These are phyloP conservation scores for Dispira parvispora DNA, from an alignment of 192 early-diverging fungal genomes.

Conservation along the genomic window DNA sequence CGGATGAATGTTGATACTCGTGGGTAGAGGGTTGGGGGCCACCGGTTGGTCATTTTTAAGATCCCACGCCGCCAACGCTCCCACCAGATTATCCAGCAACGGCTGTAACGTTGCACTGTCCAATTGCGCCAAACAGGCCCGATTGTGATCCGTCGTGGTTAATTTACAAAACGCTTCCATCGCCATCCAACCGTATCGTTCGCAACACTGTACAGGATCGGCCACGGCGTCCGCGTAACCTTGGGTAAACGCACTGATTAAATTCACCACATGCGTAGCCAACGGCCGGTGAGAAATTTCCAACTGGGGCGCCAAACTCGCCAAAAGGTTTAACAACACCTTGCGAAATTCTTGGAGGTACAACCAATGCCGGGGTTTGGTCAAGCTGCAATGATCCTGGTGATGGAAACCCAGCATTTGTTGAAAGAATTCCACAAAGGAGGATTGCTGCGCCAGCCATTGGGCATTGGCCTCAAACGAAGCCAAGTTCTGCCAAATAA, in stretches of 20 bases:
- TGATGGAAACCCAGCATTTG: constrained; percentile 2
- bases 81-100: background rate
- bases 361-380: background rate
- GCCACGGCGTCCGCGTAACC: background rate
- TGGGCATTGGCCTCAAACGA: background rate
- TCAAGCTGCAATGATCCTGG: background rate
- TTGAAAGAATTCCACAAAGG: background rate
- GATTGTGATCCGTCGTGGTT: constrained; percentile 1
- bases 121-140: constrained; percentile 7
- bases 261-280: background rate
- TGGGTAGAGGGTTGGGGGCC: background rate
- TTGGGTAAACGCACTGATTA: background rate
- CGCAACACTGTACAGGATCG: background rate
- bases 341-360: constrained; percentile 5
- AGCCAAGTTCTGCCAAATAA: constrained; percentile 4
- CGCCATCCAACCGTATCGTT: constrained; percentile 1
- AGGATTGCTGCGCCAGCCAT: background rate
- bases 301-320: background rate
- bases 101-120: background rate
- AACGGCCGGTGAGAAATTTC: background rate
- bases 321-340: background rate
- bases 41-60: background rate
- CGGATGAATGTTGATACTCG: background rate
- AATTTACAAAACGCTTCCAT: constrained; percentile 4
- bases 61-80: background rate